Percentiles rank a stretch among this genome's conserved stretches.
These are phyloP conservation scores for Ambrosia artemisiifolia DNA, from an alignment of 129 eudicot species.

Conservation along the genomic window DNA sequence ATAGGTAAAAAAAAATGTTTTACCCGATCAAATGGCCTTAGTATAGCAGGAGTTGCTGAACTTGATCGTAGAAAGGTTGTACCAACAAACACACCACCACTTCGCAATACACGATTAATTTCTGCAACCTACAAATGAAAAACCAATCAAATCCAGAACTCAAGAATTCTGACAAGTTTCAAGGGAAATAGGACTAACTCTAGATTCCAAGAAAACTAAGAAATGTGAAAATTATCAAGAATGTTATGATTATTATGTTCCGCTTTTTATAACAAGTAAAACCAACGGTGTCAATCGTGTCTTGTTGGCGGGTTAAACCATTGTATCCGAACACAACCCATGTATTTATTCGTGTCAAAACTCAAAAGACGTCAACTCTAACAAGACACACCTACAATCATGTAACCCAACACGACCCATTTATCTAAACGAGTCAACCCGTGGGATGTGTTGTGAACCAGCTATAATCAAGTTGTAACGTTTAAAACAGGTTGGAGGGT, in stretches of 20 bases:
- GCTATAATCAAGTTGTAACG: neutral
- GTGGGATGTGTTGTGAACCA: neutral
- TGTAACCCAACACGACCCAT: neutral
- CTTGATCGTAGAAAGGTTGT: conserved; percentile 72
- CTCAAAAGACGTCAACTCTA: neutral
- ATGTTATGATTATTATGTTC: neutral
- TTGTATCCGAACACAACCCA: neutral
- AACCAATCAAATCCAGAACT: neutral
- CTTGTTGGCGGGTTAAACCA: too few species aligned
- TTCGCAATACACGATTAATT: conserved; percentile 79
- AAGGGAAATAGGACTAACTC: neutral
- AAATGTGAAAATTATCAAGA: neutral
- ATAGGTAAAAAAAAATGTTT: conserved; percentile 10
- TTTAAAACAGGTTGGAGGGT: neutral
- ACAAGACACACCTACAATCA: too few species aligned
- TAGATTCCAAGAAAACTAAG: conserved; percentile 2
- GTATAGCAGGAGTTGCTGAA: conserved; percentile 57
- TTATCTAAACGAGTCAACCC: neutral
- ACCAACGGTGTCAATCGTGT: neutral
- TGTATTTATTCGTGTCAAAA: neutral
- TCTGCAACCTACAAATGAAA: conserved; percentile 68
- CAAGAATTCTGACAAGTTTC: neutral
- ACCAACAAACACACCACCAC: conserved; percentile 91
- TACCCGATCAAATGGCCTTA: conserved; percentile 71
- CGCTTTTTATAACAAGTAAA: neutral